A percentile compares a stretch with the other conserved stretches of the same genome.
phyloP scores from a whole-genome alignment of 305 asterid genomes.

The Ilex paraguariensis region DNA sequence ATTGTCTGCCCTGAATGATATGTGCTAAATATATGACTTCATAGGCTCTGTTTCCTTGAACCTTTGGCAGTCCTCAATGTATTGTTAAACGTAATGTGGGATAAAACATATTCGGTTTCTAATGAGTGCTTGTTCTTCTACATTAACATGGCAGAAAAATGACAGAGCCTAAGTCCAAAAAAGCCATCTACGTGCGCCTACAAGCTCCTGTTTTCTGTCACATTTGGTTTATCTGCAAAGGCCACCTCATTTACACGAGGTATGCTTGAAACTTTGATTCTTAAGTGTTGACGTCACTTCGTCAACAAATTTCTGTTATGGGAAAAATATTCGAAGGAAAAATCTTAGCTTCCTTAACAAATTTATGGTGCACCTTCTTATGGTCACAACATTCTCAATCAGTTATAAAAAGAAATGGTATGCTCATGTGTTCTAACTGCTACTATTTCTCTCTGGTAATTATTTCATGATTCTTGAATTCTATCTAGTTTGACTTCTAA shows the following conservation, averaged over 20 bases:
- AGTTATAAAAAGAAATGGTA: background rate
- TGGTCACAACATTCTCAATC: too few relatives aligned
- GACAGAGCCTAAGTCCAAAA: conserved; percentile 68
- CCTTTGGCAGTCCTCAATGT: background rate
- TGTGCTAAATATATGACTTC: background rate
- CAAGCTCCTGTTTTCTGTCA: conserved; percentile 78
- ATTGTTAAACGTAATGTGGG: background rate
- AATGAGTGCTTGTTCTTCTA: background rate
- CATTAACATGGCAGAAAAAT: conserved; percentile 58
- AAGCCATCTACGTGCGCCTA: conserved; percentile 64
- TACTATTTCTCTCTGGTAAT: background rate
- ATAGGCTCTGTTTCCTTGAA: background rate
- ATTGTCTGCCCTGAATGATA: background rate
- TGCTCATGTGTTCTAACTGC: background rate
- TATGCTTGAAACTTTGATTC: conserved; percentile 14
- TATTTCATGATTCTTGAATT: background rate
- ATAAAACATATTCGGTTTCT: background rate
- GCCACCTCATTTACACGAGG: conserved; percentile 68
- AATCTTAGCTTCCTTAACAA: background rate
- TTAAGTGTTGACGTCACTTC: background rate
- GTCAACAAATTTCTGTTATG: background rate
- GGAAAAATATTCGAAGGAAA: background rate
- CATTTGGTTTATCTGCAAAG: conserved; percentile 86
- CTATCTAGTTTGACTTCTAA: conserved; percentile 12
- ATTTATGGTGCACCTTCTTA: too few relatives aligned